Conservation (phyloP, 78 protist genomes). For the Dictyostelium purpureum region DNA sequence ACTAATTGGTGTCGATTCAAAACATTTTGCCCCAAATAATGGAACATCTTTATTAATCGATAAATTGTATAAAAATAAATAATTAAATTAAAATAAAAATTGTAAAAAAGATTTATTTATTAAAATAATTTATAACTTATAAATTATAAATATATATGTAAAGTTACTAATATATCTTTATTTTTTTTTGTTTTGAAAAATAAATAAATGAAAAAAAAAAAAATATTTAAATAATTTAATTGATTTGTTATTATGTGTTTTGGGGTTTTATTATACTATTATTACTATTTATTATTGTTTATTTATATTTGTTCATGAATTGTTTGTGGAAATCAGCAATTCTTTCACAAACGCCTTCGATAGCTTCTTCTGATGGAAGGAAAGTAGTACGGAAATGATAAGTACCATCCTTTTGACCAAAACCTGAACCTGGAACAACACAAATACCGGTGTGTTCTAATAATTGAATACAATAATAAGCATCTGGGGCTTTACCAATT, state of each 20-base stretch:
- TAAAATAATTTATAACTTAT: too few species aligned
- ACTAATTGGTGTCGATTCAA: not conserved
- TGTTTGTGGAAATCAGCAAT: slow-evolving; percentile 84
- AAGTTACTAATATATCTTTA: too few species aligned
- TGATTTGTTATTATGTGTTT: too few species aligned
- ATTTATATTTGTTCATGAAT: slow-evolving; percentile 88
- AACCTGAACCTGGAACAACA: slow-evolving; percentile 99
- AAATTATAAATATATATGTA: too few species aligned
- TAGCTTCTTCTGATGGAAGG: slow-evolving; percentile 97
- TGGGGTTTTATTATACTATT: too few species aligned
- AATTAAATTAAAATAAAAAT: too few species aligned
- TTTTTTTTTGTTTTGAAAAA: too few species aligned
- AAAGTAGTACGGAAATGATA: slow-evolving; percentile 99
- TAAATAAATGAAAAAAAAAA: too few species aligned
- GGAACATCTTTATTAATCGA: not conserved
- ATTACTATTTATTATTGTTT: not conserved
- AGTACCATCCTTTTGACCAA: slow-evolving; percentile 97
- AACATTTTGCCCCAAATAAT: slow-evolving; percentile 3
- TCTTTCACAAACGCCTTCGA: slow-evolving; percentile 87
- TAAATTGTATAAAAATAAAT: not conserved
- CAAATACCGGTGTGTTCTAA: slow-evolving; percentile 96
- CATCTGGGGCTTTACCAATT: slow-evolving; percentile 91
- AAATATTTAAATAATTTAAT: too few species aligned
- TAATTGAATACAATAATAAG: slow-evolving; percentile 92
- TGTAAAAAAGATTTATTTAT: too few species aligned